A percentile compares a stretch with the other conserved stretches of the same genome.
phyloP scores from a whole-genome alignment of 257 asterid species.

The Pogostemon cablin region DNA sequence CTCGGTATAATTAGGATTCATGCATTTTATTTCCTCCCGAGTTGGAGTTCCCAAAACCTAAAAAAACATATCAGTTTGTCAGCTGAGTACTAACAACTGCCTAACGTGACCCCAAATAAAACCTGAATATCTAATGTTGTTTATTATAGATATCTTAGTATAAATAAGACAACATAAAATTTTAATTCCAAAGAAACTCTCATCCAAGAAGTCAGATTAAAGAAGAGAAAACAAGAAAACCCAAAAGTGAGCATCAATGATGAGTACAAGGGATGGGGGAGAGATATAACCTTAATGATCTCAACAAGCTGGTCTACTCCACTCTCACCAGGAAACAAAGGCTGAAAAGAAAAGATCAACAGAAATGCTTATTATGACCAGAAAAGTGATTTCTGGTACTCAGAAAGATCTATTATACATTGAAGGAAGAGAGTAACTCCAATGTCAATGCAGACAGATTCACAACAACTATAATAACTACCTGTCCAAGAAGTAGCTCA shows the following conservation, averaged over 20 bases:
- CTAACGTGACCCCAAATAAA: too few species aligned
- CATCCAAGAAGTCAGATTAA: not conserved
- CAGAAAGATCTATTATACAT: constrained; percentile 27
- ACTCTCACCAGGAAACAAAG: constrained; percentile 92
- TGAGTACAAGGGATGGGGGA: not conserved
- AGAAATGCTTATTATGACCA: not conserved
- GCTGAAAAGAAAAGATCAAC: constrained; percentile 45
- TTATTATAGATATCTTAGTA: not conserved
- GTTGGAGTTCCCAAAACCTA: constrained; percentile 81
- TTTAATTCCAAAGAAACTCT: not conserved
- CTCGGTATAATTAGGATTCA: constrained; percentile 78
- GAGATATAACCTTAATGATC: constrained; percentile 73
- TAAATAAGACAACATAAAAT: not conserved
- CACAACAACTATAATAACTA: constrained; percentile 1
- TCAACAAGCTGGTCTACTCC: constrained; percentile 96
- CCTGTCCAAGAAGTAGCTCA: constrained; percentile 79
- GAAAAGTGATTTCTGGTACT: not conserved
- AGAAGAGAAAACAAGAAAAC: not conserved
- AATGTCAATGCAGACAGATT: not conserved
- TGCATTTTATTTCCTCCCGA: constrained; percentile 77
- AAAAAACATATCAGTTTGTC: constrained; percentile 18
- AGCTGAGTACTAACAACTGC: constrained; percentile 16
- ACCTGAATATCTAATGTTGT: too few species aligned
- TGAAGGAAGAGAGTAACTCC: constrained; percentile 23
- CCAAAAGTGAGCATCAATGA: not conserved